Base-by-base conservation (phyloP, 495 filamentous ascomycete species). In the Astrocystis sublimbata region DNA sequence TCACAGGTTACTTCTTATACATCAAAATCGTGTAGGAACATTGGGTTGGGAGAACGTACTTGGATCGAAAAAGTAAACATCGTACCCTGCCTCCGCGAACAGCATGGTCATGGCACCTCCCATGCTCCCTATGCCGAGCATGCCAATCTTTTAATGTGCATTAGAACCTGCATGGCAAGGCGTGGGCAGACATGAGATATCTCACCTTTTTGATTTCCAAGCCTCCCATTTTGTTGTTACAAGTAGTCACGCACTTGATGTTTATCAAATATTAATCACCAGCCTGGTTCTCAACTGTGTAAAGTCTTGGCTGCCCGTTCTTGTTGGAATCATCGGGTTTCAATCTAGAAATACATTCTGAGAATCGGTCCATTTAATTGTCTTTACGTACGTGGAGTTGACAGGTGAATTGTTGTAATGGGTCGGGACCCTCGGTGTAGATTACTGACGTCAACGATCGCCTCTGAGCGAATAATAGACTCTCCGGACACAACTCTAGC, bases 91-190 rank as follows among this genome's bases (percentile, higher is more conserved):
- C 62, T 89, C 86, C 4, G 85, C 83, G 54, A 91, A 84, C 8
- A 85, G 79, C 24, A 89, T 78, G n/a, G 84, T 75, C 82, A 90
- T 86, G 65, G 81, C 82, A 17, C 81, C 81, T 55, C 87, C 86
- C 86, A 88, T 89, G 66, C 78, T 83, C n/a, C 85, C 85, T 65
- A 80, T 83, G 19, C 87, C 86, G 49, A 90, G 81, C 63, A 89
- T 80, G 30, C 84, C 85, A 40, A 89, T 78, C 76, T 81, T 76
- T 73, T 8, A n/a, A 40, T 30, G 50, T 38, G 21, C 13, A 12
- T 47, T n/a, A 49, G 67, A 10, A 17, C 13, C 38, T n/a, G 15
- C 19, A 38, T 2, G 15, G 3, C 6, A 28, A 28, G 12, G 40
- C 15, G 1, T 15, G 30, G 31, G 38, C 19, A 50, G 2, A 30